These are phyloP conservation scores for Calonectria fujianensis DNA, from an alignment of 2,329 filamentous ascomycete species.

Conservation along the genomic window DNA sequence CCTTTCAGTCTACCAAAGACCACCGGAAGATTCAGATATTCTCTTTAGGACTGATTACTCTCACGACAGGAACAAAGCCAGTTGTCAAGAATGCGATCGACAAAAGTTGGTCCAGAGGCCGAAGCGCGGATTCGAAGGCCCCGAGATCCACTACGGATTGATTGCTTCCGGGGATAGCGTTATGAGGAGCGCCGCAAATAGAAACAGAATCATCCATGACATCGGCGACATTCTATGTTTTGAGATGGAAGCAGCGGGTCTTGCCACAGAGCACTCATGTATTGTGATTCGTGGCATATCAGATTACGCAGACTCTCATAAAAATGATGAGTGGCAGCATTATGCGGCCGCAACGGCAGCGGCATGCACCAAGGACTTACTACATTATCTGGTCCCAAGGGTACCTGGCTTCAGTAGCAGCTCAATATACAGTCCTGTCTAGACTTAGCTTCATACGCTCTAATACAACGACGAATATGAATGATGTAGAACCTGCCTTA, in stretches of 20 bases:
- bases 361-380: conserved; percentile 44
- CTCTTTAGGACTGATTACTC: conserved; percentile 42
- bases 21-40: conserved; percentile 35
- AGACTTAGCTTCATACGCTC: neutral
- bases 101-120: conserved; percentile 25
- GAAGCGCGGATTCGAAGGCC: conserved; percentile 10
- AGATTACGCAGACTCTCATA: conserved; percentile 51
- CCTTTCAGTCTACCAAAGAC: conserved; percentile 40
- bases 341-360: conserved; percentile 48
- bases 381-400: conserved; percentile 23
- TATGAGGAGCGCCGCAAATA: conserved; percentile 26
- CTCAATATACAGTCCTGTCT: neutral
- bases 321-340: conserved; percentile 49
- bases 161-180: conserved; percentile 46
- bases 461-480: no score
- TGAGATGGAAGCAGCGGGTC: conserved; percentile 50
- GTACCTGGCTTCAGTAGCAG: neutral
- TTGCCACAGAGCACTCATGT: conserved; percentile 42
- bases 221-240: conserved; percentile 42
- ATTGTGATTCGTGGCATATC: conserved; percentile 50
- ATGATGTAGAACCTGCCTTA: no score
- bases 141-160: conserved; percentile 45
- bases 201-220: neutral
- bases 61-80: neutral
- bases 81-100: conserved; percentile 35